Percentiles rank a stretch among this genome's conserved stretches.
Evolutionary conservation across 108 stramenopile genomes (phyloP).

Genomic region (Skeletonema menzelii): DNA sequence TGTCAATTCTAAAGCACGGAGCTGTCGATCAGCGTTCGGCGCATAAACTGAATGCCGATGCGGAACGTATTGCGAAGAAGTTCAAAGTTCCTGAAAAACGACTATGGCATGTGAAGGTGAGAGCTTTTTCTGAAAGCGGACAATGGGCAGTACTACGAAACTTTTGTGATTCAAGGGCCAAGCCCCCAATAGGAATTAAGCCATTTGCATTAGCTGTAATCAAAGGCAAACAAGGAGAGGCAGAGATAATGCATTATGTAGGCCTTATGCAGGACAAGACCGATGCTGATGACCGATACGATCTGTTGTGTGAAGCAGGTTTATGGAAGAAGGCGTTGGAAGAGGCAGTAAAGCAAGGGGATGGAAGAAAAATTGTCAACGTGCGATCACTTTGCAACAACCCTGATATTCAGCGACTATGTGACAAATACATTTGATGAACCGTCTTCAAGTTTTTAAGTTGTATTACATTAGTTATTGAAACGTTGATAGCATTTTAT

Average conservation of each 20-base stretch:
- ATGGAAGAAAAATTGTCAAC: constrained; percentile 64
- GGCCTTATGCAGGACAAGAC: constrained; percentile 52
- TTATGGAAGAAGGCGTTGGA: constrained; percentile 81
- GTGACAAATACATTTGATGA: constrained; percentile 51
- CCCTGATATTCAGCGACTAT: constrained; percentile 64
- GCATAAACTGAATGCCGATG: constrained; percentile 69
- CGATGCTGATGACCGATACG: constrained; percentile 71
- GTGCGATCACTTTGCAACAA: constrained; percentile 67
- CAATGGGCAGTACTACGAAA: constrained; percentile 74
- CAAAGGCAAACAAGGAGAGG: constrained; percentile 46
- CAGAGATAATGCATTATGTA: constrained; percentile 74
- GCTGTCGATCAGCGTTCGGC: constrained; percentile 66
- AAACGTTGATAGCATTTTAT: constrained; percentile 29
- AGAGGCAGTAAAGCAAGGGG: constrained; percentile 69
- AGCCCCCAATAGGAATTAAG: constrained; percentile 82
- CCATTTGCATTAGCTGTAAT: constrained; percentile 87
- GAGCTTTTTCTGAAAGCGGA: constrained; percentile 65
- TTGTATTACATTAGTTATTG: neutral
- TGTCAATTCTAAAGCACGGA: constrained; percentile 64
- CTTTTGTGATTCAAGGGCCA: constrained; percentile 77
- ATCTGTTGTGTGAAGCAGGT: constrained; percentile 65
- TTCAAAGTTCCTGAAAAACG: constrained; percentile 87
- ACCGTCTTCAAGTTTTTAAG: neutral
- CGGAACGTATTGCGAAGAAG: constrained; percentile 83
- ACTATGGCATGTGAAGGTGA: constrained; percentile 83